These are phyloP conservation scores for Myxozyma mucilagina DNA, from an alignment of 805 yeast genomes.

Conservation along the genomic window DNA sequence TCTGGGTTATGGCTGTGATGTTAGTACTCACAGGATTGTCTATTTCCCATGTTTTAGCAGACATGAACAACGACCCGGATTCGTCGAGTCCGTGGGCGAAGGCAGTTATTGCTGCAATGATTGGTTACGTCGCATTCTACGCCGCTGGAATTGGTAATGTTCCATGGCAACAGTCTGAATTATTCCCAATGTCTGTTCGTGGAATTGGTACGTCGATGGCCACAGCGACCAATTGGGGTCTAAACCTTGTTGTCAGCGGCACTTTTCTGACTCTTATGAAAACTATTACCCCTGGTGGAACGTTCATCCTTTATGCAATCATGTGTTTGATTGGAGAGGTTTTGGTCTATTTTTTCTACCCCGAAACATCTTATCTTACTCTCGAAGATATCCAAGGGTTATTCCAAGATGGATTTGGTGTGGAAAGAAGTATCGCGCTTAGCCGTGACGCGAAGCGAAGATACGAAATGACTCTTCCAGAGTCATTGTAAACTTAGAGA, in stretches of 20 bases:
- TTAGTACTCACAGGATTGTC: constrained; percentile 83
- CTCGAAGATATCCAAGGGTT: constrained; percentile 88
- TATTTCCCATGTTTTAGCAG: constrained; percentile 76
- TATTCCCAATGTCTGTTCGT: constrained; percentile 91
- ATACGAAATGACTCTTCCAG: neutral
- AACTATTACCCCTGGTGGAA: constrained; percentile 91
- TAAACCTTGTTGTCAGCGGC: constrained; percentile 84
- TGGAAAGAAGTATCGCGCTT: constrained; percentile 59
- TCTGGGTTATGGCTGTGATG: constrained; percentile 84
- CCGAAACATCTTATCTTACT: constrained; percentile 87
- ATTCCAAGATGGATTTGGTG: constrained; percentile 81
- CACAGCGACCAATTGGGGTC: constrained; percentile 94
- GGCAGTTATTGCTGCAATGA: constrained; percentile 80
- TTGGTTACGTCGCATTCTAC: constrained; percentile 81
- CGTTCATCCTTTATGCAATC: constrained; percentile 86
- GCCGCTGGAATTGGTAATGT: constrained; percentile 96
- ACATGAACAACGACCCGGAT: constrained; percentile 51
- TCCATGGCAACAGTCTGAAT: constrained; percentile 97
- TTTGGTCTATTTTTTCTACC: constrained; percentile 80
- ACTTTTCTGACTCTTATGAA: constrained; percentile 92
- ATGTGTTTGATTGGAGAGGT: constrained; percentile 70
- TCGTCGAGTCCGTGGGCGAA: constrained; percentile 65
- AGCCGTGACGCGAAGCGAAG: constrained; percentile 45
- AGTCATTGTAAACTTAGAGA: neutral
- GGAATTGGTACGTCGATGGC: constrained; percentile 89